phyloP scores from a whole-genome alignment of 495 filamentous ascomycete species.

The Cryomyces minteri region DNA sequence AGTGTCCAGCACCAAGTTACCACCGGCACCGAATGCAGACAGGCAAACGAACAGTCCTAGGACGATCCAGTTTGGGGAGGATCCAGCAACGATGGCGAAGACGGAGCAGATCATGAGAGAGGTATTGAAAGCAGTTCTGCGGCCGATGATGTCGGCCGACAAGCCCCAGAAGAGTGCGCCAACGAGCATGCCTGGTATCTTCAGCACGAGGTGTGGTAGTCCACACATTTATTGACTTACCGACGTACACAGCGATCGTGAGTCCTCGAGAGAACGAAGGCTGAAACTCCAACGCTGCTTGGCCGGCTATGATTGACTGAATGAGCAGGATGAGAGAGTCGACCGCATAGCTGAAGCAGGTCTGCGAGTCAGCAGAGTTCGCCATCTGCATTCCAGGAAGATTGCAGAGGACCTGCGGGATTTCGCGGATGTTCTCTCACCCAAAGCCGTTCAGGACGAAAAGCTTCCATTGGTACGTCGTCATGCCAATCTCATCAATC shows the following conservation, averaged over 20 bases:
- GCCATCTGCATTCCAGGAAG: neutral
- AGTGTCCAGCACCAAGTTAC: slow-evolving; percentile 31
- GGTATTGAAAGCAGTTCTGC: slow-evolving; percentile 33
- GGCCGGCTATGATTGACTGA: slow-evolving; percentile 41
- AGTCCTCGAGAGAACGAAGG: slow-evolving; percentile 33
- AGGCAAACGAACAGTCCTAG: slow-evolving; percentile 29
- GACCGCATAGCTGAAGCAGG: slow-evolving; percentile 36
- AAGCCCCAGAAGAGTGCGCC: slow-evolving; percentile 37
- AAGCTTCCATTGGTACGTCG: slow-evolving; percentile 47
- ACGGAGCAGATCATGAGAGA: slow-evolving; percentile 28
- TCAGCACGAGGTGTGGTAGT: neutral
- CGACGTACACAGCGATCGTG: slow-evolving; percentile 39
- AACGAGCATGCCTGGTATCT: slow-evolving; percentile 22
- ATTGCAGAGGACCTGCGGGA: neutral
- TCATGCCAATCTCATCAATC: slow-evolving; percentile 60
- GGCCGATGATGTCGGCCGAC: slow-evolving; percentile 33
- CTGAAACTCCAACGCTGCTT: slow-evolving; percentile 40
- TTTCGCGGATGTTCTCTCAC: slow-evolving; percentile 16
- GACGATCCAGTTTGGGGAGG: slow-evolving; percentile 28
- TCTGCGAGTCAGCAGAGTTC: neutral
- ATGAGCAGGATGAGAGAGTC: slow-evolving; percentile 50
- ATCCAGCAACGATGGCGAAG: slow-evolving; percentile 31
- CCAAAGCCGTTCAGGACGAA: slow-evolving; percentile 51
- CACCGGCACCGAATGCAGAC: slow-evolving; percentile 35
- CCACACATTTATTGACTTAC: slow-evolving; percentile 1